phyloP scores from a whole-genome alignment of 1,284 basidiomycete species.

The Ceratorhiza oryzae-sativae region DNA sequence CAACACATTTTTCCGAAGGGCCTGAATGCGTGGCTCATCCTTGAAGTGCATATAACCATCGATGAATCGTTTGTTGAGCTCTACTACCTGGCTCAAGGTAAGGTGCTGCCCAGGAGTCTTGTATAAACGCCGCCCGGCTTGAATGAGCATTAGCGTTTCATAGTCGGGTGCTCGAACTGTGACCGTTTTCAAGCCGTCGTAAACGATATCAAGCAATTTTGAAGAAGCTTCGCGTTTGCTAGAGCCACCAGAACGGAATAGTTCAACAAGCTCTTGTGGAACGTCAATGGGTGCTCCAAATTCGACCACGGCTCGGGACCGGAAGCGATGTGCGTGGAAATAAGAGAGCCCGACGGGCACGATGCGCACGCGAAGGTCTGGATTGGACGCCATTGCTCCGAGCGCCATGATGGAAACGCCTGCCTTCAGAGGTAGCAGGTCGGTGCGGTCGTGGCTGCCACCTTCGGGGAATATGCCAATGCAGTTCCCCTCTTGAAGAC shows the following conservation, averaged over 20 bases:
- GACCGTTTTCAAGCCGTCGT: conserved; percentile 96
- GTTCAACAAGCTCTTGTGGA: conserved; percentile 81
- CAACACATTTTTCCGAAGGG: conserved; percentile 83
- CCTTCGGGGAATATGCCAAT: conserved; percentile 98
- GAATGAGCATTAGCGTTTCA: conserved; percentile 97
- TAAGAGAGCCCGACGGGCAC: conserved; percentile 95
- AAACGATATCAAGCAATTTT: conserved; percentile 90
- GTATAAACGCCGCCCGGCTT: conserved; percentile 94
- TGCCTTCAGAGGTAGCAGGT: conserved; percentile 93
- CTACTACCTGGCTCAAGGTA: conserved; percentile 95
- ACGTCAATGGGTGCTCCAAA: conserved; percentile 94
- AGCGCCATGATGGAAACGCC: conserved; percentile 98
- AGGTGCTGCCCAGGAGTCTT: conserved; percentile 94
- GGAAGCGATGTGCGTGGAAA: conserved; percentile 94
- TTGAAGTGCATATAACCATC: conserved; percentile 95
- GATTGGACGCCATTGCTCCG: conserved; percentile 92
- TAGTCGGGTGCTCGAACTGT: conserved; percentile 97
- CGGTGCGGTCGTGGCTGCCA: conserved; percentile 95
- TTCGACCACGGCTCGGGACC: conserved; percentile 95
- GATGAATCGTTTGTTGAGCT: conserved; percentile 93
- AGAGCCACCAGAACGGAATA: conserved; percentile 89
- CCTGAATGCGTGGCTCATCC: conserved; percentile 89
- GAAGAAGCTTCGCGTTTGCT: conserved; percentile 92
- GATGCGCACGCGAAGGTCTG: conserved; percentile 86
- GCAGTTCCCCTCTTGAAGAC: conserved; percentile 84